Evolutionary conservation across 2,329 filamentous ascomycete species (phyloP).

Genomic region (Clarireedia monteithiana): DNA sequence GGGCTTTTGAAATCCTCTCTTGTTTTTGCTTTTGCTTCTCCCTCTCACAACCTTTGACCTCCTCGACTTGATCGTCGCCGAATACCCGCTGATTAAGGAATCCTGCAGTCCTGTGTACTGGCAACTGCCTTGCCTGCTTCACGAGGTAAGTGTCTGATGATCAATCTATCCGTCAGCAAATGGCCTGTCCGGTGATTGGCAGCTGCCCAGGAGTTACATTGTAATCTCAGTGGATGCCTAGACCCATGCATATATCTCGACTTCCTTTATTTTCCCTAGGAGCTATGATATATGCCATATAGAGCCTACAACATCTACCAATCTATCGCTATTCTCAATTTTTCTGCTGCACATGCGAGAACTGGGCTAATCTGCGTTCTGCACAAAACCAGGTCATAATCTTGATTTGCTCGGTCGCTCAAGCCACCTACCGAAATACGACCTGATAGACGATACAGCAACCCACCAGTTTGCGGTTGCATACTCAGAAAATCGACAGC

Average conservation of each 20-base stretch:
- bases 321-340: background rate
- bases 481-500: background rate
- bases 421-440: background rate
- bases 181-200: background rate
- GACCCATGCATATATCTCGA: background rate
- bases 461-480: background rate
- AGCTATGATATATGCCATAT: background rate
- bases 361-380: background rate
- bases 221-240: background rate
- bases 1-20: no score
- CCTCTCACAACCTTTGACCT: no score
- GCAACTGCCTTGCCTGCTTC: background rate
- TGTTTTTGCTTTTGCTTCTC: no score
- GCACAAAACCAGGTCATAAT: background rate
- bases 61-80: no score
- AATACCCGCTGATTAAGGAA: no score
- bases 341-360: background rate
- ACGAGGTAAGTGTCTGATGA: constrained; percentile 10
- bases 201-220: constrained; percentile 3
- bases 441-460: background rate
- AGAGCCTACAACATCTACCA: background rate
- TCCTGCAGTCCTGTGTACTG: no score
- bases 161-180: constrained; percentile 9
- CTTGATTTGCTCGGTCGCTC: background rate
- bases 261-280: background rate